phyloP scores from a whole-genome alignment of 208 protist genomes.

The Crithidia brevicula region DNA sequence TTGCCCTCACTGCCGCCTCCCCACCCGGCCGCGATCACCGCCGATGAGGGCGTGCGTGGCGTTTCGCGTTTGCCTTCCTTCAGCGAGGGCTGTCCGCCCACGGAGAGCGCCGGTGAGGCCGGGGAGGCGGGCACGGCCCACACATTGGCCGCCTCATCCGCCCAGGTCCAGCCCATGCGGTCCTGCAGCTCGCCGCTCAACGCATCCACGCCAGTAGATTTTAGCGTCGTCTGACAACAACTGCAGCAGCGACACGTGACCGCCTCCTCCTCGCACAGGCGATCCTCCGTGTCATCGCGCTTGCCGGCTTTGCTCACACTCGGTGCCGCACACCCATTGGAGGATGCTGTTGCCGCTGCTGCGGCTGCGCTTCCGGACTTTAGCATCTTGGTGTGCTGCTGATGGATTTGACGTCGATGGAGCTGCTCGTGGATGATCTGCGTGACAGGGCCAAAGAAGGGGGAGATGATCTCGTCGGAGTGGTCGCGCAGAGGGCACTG shows the following conservation, averaged over 20 bases:
- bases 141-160: constrained; percentile 26
- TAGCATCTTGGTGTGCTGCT: constrained; percentile 17
- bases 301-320: too few species aligned
- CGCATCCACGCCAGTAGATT: neutral
- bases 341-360: neutral
- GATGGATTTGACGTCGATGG: constrained; percentile 51
- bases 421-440: constrained; percentile 77
- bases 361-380: neutral
- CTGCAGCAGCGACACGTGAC: too few species aligned
- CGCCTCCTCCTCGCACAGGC: too few species aligned
- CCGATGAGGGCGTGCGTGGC: constrained; percentile 22
- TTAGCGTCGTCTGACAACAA: too few species aligned
- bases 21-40: neutral
- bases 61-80: constrained; percentile 33
- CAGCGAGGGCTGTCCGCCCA: constrained; percentile 26
- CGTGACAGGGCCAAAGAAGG: constrained; percentile 62
- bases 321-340: too few species aligned
- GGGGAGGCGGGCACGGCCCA: constrained; percentile 16
- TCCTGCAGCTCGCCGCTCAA: neutral
- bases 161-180: constrained; percentile 22
- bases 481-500: constrained; percentile 69
- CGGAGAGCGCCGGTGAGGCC: constrained; percentile 17
- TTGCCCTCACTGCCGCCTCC: constrained; percentile 1
- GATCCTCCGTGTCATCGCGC: too few species aligned
- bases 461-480: constrained; percentile 67